Evolutionary conservation across 176 grass and related monocot species (phyloP).

Genomic region (Chloris gayana): DNA sequence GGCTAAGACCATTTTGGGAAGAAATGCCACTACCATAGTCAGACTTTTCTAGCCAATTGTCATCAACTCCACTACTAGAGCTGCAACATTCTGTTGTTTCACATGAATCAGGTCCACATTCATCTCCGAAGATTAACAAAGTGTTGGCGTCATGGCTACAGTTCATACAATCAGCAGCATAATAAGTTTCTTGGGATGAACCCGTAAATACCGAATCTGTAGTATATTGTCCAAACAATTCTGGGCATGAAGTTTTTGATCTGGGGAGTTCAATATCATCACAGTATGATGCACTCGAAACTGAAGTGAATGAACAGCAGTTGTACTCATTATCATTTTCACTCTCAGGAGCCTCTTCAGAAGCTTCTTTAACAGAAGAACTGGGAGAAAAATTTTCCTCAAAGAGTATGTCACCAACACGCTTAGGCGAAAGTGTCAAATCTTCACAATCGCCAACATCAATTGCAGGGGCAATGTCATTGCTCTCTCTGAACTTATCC

Average conservation of each 20-base stretch:
- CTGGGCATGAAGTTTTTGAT: constrained; percentile 36
- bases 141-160: constrained; percentile 35
- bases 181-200: constrained; percentile 53
- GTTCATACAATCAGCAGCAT: constrained; percentile 29
- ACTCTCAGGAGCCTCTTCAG: constrained; percentile 59
- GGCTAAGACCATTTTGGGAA: constrained; percentile 38
- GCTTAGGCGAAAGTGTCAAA: constrained; percentile 49
- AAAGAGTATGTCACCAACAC: constrained; percentile 50
- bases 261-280: constrained; percentile 57
- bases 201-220: constrained; percentile 15
- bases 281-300: constrained; percentile 44
- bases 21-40: constrained; percentile 35
- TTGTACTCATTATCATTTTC: constrained; percentile 55
- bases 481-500: constrained; percentile 46
- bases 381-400: constrained; percentile 56
- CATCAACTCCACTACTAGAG: constrained; percentile 35
- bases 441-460: constrained; percentile 46
- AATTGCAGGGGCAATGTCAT: not conserved
- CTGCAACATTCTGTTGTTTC: constrained; percentile 21
- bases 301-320: constrained; percentile 48
- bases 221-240: constrained; percentile 40
- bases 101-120: constrained; percentile 25
- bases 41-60: constrained; percentile 40
- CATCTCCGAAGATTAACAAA: constrained; percentile 37
- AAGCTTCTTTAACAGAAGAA: constrained; percentile 59